These are phyloP conservation scores for Phellopilus nigrolimitatus DNA, from an alignment of 1,284 basidiomycete species.

Conservation along the genomic window DNA sequence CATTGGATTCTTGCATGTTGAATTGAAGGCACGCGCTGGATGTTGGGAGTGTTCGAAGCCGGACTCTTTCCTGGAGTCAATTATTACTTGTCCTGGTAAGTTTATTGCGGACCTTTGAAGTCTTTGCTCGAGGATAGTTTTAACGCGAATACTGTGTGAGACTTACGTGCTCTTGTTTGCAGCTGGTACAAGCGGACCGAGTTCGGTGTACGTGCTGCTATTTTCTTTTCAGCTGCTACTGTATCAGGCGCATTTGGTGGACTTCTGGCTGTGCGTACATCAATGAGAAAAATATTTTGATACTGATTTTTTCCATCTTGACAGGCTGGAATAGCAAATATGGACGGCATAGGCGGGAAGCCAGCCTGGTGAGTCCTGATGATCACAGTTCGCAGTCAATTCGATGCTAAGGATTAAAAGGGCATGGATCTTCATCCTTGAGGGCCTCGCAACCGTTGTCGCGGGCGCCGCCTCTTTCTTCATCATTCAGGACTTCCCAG, in stretches of 20 bases:
- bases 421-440: slow-evolving; percentile 73
- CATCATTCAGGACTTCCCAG: slow-evolving; percentile 78
- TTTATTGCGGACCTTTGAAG: too few species aligned
- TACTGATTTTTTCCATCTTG: slow-evolving; percentile 1
- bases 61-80: slow-evolving; percentile 63
- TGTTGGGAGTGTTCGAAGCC: slow-evolving; percentile 65
- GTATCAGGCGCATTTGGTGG: slow-evolving; percentile 70
- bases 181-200: slow-evolving; percentile 65
- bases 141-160: too few species aligned
- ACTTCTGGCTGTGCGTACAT: slow-evolving; percentile 49
- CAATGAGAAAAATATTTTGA: not conserved
- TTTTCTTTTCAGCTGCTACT: slow-evolving; percentile 72
- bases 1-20: not conserved
- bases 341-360: slow-evolving; percentile 63
- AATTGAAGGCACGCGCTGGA: slow-evolving; percentile 52
- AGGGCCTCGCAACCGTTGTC: slow-evolving; percentile 61
- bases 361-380: slow-evolving; percentile 34
- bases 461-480: slow-evolving; percentile 63
- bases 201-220: slow-evolving; percentile 57
- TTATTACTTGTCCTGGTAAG: slow-evolving; percentile 64
- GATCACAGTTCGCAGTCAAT: not conserved
- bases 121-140: too few species aligned
- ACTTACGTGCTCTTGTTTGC: not conserved
- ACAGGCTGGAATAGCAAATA: slow-evolving; percentile 64
- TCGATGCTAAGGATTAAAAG: slow-evolving; percentile 24